Conservation (phyloP, 1,139 yeast species). For the Candida sojae region DNA sequence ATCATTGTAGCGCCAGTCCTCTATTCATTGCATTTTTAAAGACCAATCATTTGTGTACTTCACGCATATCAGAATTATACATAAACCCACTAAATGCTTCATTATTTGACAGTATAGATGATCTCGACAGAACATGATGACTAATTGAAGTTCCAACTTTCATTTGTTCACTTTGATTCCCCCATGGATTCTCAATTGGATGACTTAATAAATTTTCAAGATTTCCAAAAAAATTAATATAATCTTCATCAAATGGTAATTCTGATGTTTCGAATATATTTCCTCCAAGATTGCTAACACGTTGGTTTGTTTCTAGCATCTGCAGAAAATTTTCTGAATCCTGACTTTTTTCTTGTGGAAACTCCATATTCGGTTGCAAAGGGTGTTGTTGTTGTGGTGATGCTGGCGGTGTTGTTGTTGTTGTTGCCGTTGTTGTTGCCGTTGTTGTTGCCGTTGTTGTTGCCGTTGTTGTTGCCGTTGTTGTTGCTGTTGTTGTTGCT, state of each 20-base stretch:
- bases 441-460: too few relatives aligned
- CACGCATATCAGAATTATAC: conserved; percentile 23
- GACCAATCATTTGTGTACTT: conserved; percentile 2
- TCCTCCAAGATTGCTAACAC: neutral
- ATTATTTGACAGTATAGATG: neutral
- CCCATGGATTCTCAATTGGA: neutral
- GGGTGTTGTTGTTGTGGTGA: conserved; percentile 1
- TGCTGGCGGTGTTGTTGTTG: neutral
- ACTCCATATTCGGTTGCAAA: neutral
- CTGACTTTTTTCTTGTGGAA: too few relatives aligned
- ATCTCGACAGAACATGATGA: neutral
- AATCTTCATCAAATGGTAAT: conserved; percentile 13
- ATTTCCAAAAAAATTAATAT: conserved; percentile 14
- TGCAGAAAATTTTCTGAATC: neutral
- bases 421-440: neutral
- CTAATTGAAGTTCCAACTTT: neutral
- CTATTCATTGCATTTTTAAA: too few relatives aligned
- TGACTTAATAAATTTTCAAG: conserved; percentile 11
- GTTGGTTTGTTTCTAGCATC: neutral
- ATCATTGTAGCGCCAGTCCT: too few relatives aligned
- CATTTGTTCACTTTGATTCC: neutral
- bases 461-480: neutral
- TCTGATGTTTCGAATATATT: neutral
- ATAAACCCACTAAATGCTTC: conserved; percentile 20
- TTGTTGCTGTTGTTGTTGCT: neutral